A percentile compares a stretch with the other conserved stretches of the same genome.
phyloP scores from a whole-genome alignment of 768 basidiomycete species.

The Kwoniella dejecticola region DNA sequence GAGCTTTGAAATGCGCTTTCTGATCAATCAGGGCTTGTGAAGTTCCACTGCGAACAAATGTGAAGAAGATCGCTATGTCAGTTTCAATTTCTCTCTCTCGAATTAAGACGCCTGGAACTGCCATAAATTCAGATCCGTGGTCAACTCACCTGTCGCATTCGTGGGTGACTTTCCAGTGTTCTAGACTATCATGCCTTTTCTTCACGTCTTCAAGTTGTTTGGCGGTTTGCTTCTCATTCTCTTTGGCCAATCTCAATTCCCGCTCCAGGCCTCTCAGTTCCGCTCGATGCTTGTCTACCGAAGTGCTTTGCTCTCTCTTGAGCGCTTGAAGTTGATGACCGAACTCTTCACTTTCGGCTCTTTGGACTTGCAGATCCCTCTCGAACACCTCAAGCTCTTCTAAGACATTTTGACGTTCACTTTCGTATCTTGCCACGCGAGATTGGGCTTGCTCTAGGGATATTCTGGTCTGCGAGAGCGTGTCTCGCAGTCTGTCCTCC shows the following conservation, averaged over 20 bases:
- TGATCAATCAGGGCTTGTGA: constrained; percentile 22
- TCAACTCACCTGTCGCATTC: constrained; percentile 60
- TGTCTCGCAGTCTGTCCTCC: constrained; percentile 9
- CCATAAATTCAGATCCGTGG: too few species aligned
- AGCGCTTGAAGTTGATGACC: constrained; percentile 24
- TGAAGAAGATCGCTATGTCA: not conserved
- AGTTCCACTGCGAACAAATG: constrained; percentile 10
- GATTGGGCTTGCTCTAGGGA: constrained; percentile 16
- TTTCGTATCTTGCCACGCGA: constrained; percentile 10
- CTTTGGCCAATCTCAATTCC: constrained; percentile 13
- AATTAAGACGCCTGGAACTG: not conserved
- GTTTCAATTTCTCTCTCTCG: not conserved
- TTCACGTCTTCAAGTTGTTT: constrained; percentile 20
- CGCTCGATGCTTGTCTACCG: constrained; percentile 12
- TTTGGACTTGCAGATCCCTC: constrained; percentile 31
- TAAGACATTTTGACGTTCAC: constrained; percentile 23
- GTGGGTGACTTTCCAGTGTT: constrained; percentile 59
- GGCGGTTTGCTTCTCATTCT: not conserved
- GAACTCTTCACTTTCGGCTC: constrained; percentile 50
- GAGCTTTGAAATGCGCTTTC: constrained; percentile 36
- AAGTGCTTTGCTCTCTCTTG: constrained; percentile 31
- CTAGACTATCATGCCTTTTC: constrained; percentile 31
- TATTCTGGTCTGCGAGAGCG: constrained; percentile 3
- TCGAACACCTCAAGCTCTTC: constrained; percentile 40
- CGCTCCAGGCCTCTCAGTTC: constrained; percentile 20